These are phyloP conservation scores for Hanseniaspora taiwanica DNA, from an alignment of 805 yeast species.

Conservation along the genomic window DNA sequence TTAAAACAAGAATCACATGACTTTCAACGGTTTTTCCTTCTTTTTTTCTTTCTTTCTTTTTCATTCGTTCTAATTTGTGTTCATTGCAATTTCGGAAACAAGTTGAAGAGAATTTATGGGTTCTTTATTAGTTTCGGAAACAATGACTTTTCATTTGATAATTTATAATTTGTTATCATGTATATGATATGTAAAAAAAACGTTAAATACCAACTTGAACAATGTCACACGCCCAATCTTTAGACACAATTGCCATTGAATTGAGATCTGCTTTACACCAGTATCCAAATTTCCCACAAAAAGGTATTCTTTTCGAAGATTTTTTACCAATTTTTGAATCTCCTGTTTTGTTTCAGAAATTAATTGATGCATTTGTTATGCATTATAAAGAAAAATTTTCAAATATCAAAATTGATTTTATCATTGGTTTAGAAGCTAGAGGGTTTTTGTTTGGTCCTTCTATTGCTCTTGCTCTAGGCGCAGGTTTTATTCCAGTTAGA, in stretches of 20 bases:
- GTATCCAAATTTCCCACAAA: conserved; percentile 87
- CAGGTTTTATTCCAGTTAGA: conserved; percentile 91
- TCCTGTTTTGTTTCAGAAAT: conserved; percentile 68
- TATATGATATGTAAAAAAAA: too few relatives aligned
- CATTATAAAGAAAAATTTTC: conserved; percentile 49
- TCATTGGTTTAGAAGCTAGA: conserved; percentile 92
- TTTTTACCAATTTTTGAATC: conserved; percentile 85
- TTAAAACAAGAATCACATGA: too few relatives aligned
- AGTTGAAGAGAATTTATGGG: neutral
- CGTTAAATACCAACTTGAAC: conserved; percentile 1
- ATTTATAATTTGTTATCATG: neutral
- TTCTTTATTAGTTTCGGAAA: neutral
- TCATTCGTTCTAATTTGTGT: too few relatives aligned
- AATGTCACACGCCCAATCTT: conserved; percentile 1
- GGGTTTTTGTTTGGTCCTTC: conserved; percentile 97
- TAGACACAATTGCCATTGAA: conserved; percentile 27
- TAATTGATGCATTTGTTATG: conserved; percentile 65
- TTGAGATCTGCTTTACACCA: conserved; percentile 47
- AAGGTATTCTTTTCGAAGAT: conserved; percentile 91
- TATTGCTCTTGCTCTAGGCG: conserved; percentile 74
- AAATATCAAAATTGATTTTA: conserved; percentile 60
- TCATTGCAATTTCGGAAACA: too few relatives aligned
- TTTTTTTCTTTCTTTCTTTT: too few relatives aligned
- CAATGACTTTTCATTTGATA: too few relatives aligned
- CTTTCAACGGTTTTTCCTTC: too few relatives aligned